Base-by-base conservation (phyloP, 352 stramenopile species). In the Achlya hypogyna region DNA sequence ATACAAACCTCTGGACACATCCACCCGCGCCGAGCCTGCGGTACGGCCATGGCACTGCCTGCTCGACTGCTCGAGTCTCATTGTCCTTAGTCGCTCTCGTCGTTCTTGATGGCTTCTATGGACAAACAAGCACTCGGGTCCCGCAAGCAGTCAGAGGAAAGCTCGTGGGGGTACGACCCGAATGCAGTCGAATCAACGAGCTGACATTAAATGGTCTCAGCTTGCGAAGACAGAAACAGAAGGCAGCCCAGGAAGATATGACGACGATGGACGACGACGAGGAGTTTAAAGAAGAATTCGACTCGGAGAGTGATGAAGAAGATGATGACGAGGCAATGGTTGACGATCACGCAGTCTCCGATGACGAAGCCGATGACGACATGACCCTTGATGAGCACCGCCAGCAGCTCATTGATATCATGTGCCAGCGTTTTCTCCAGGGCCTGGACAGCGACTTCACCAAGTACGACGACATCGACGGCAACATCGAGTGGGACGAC, bases 111-210 rank as follows among this genome's bases (percentile, higher is more conserved):
- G 35, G 74, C 73, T 34, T 87, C 86, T 49, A 81, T 74, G 22
- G 77, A 91, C 63, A 84, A 84, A 31, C 77, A 73, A 47, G 79
- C 89, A 53, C 78, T 92, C 77, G 82, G 91, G 69, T 62, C 63
- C 23, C 77, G 81, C 2, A 82, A 84, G 22, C 53, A 79, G 12
- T 66, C 69, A 2, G 84, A 94, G 69, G 81, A 94, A 71, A 69
- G 72, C 35, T 75, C 65, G 18, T 94, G 84, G 84, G 75, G 74
- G 0, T 29, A 62, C 40, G 35, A 59, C 6, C 34, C 34, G 6
- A 42, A 3, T 45, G 38, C 1, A 45, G 14, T 4, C 4, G 22
- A 31, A 59, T n/a, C n/a, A n/a, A n/a, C n/a, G n/a, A n/a, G n/a
- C n/a, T n/a, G n/a, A n/a, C n/a, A n/a, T n/a, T n/a, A n/a, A n/a